Evolutionary conservation across 768 basidiomycete species (phyloP).

Genomic region (Boletus sp.): DNA sequence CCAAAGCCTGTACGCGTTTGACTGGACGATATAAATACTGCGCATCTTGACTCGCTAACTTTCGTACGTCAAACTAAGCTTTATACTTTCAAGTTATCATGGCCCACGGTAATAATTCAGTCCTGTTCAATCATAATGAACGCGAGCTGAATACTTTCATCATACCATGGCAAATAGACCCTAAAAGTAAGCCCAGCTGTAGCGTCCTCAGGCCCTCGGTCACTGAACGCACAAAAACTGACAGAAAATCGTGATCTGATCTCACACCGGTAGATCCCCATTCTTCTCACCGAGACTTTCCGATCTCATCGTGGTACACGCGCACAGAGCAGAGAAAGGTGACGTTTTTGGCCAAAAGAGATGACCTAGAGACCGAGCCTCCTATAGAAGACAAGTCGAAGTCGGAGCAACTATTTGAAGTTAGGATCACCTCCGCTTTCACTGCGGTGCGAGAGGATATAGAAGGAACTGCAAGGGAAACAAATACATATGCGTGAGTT

Average conservation of each 20-base stretch:
- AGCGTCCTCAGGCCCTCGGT: neutral
- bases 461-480: slow-evolving; percentile 20
- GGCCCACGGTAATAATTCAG: slow-evolving; percentile 16
- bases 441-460: slow-evolving; percentile 7
- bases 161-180: slow-evolving; percentile 6
- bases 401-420: slow-evolving; percentile 22
- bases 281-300: neutral
- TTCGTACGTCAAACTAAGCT: neutral
- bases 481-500: slow-evolving; percentile 28
- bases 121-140: neutral
- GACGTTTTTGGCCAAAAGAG: neutral
- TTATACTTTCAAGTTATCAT: slow-evolving; percentile 4
- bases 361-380: neutral
- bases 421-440: slow-evolving; percentile 17
- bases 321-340: slow-evolving; percentile 16
- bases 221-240: neutral
- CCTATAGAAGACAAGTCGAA: slow-evolving; percentile 8
- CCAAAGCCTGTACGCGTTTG: slow-evolving; percentile 2
- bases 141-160: slow-evolving; percentile 2
- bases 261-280: slow-evolving; percentile 13
- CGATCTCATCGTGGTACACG: neutral
- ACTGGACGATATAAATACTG: neutral
- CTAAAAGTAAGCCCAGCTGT: slow-evolving; percentile 10
- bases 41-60: neutral
- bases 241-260: slow-evolving; percentile 10